phyloP scores from a whole-genome alignment of 1,284 basidiomycete species.

The Cronartium quercuum region DNA sequence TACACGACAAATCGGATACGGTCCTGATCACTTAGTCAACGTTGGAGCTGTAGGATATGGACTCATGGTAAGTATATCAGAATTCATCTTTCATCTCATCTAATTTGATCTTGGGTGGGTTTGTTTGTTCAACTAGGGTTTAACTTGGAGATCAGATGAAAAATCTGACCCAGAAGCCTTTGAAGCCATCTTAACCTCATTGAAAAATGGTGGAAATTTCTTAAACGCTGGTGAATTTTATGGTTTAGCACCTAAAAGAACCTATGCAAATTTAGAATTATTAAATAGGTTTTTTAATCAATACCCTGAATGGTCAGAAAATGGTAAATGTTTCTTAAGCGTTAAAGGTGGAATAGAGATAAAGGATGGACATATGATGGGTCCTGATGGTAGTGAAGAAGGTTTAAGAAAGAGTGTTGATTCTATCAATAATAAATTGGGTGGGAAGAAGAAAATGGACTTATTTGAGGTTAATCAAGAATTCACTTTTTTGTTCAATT shows the following conservation, averaged over 20 bases:
- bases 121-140: not conserved
- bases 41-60: constrained; percentile 27
- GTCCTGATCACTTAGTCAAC: not conserved
- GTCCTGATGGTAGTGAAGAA: constrained; percentile 41
- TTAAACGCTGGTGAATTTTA: constrained; percentile 34
- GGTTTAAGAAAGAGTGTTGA: constrained; percentile 41
- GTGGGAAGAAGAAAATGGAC: constrained; percentile 46
- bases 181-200: not conserved
- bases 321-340: constrained; percentile 43
- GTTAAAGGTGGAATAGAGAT: constrained; percentile 45
- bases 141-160: constrained; percentile 19
- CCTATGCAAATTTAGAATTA: constrained; percentile 13
- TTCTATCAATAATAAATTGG: constrained; percentile 42
- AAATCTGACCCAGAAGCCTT: constrained; percentile 12
- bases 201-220: constrained; percentile 3
- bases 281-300: constrained; percentile 43
- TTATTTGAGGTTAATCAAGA: constrained; percentile 41
- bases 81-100: not conserved
- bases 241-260: constrained; percentile 9
- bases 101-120: not conserved
- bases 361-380: constrained; percentile 14
- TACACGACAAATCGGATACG: constrained; percentile 1
- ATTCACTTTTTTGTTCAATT: not conserved
- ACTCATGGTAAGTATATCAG: constrained; percentile 17
- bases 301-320: constrained; percentile 43